Percentiles rank a stretch among this genome's conserved stretches.
Evolutionary conservation across 371 early-diverging fungal genomes (phyloP).

Genomic region (Mucor mucedo): DNA sequence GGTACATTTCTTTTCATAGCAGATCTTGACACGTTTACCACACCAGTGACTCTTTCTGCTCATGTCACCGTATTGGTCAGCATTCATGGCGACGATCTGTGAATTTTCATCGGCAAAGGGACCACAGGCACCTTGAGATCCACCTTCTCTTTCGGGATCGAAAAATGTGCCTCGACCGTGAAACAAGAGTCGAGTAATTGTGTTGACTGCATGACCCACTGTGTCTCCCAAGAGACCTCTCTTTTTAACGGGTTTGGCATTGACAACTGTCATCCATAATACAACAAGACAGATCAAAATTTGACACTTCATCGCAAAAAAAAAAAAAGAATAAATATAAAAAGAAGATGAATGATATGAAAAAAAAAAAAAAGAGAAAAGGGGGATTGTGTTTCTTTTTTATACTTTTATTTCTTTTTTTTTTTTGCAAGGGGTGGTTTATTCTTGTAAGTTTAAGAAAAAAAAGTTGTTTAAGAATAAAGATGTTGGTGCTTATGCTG

Average conservation of each 20-base stretch:
- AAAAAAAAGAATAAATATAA: neutral
- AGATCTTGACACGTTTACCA: slow-evolving; percentile 41
- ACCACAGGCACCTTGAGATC: slow-evolving; percentile 40
- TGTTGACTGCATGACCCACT: neutral
- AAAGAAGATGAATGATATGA: slow-evolving; percentile 1
- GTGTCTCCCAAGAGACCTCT: slow-evolving; percentile 23
- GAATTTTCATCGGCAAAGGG: slow-evolving; percentile 34
- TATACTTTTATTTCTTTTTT: slow-evolving; percentile 7
- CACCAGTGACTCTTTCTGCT: slow-evolving; percentile 44
- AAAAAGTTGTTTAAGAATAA: neutral
- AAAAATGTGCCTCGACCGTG: slow-evolving; percentile 37
- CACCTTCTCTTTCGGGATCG: slow-evolving; percentile 39
- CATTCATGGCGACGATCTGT: slow-evolving; percentile 45
- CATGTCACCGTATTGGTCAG: slow-evolving; percentile 40
- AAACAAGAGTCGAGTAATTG: slow-evolving; percentile 9
- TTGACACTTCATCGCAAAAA: slow-evolving; percentile 18
- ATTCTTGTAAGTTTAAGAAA: neutral
- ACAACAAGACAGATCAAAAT: slow-evolving; percentile 5
- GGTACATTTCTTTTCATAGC: slow-evolving; percentile 23
- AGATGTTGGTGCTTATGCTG: neutral
- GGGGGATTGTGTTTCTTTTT: neutral
- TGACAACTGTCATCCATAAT: neutral
- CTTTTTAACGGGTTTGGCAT: slow-evolving; percentile 14
- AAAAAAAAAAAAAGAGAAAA: neutral
- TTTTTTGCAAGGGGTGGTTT: neutral